phyloP scores from a whole-genome alignment of 306 rosid species.

The Medicago truncatula region MtrunA17r5.0-ANR NC_053048.1:55382501-55383000 shows the following conservation, averaged over 20 bases:
- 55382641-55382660: conserved; percentile 34
- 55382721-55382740: not conserved
- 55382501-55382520: conserved; percentile 42
- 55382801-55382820: not conserved
- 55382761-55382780: not conserved
- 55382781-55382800: too few relatives aligned
- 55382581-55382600: conserved; percentile 28
- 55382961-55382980: not conserved
- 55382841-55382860: not conserved
- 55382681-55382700: conserved; percentile 55
- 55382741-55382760: not conserved
- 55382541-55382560: not conserved
- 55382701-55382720: not conserved
- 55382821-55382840: not conserved
- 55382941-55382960: not conserved
- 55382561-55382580: conserved; percentile 31
- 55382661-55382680: conserved; percentile 47
- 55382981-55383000: not conserved
- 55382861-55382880: not conserved
- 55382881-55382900: not conserved
- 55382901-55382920: not conserved
- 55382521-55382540: conserved; percentile 29
- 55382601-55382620: conserved; percentile 32
- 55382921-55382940: not conserved
- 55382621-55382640: conserved; percentile 43